Percentiles rank a stretch among this genome's conserved stretches.
phyloP scores from a whole-genome alignment of 2,329 filamentous ascomycete species.

The Aspergillus quadrilineatus region DNA sequence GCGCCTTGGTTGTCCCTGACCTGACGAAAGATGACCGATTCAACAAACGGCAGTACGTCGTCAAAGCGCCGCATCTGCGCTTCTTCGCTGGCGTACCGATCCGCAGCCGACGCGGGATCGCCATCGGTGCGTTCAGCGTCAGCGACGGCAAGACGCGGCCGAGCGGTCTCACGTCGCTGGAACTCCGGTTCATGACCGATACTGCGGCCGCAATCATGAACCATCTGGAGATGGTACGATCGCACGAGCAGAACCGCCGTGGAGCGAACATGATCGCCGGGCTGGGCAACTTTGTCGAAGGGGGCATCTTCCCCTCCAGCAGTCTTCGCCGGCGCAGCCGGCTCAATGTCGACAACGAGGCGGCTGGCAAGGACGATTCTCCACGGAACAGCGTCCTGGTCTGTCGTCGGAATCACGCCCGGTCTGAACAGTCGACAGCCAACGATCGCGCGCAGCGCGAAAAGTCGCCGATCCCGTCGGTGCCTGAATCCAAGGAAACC shows the following conservation, averaged over 20 bases:
- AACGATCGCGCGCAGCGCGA: not conserved
- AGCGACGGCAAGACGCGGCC: constrained; percentile 6
- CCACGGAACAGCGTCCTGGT: not conserved
- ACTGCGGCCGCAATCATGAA: constrained; percentile 15
- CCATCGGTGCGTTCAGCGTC: constrained; percentile 8
- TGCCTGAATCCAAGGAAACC: not conserved
- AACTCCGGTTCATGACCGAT: constrained; percentile 14
- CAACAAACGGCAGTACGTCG: constrained; percentile 18
- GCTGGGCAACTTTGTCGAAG: constrained; percentile 12
- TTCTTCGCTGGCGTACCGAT: constrained; percentile 62
- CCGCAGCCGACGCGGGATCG: constrained; percentile 43
- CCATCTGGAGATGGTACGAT: constrained; percentile 13
- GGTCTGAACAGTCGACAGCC: not conserved
- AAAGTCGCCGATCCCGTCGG: not conserved
- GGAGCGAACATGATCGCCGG: constrained; percentile 15
- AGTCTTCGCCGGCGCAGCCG: constrained; percentile 10
- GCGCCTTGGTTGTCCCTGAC: constrained; percentile 1
- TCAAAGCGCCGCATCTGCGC: constrained; percentile 28
- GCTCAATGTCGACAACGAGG: not conserved
- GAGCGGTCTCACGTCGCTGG: not conserved
- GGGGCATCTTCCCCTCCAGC: constrained; percentile 6
- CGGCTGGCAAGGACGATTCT: constrained; percentile 7
- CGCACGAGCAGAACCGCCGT: constrained; percentile 12
- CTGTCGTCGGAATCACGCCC: not conserved
- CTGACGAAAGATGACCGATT: constrained; percentile 7